phyloP scores from a whole-genome alignment of 164 flowering plant species.

The Nymphaea thermarum region DNA sequence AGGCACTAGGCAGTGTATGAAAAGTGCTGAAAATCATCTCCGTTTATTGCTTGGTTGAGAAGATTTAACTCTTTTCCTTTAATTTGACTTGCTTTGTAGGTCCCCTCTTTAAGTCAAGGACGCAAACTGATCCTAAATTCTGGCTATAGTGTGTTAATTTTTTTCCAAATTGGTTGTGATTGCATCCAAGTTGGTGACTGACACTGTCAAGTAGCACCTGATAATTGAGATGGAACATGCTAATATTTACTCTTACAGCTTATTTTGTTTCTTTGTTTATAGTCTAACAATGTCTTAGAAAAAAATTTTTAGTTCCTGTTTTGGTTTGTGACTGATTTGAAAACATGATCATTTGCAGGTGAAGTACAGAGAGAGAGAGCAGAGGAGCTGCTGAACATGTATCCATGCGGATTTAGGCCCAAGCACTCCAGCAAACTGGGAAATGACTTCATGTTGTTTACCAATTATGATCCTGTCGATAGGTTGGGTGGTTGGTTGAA shows the following conservation, averaged over 20 bases:
- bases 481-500: slow-evolving; percentile 83
- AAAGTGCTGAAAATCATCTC: too few species aligned
- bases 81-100: too few species aligned
- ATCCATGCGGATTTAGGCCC: slow-evolving; percentile 81
- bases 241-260: neutral
- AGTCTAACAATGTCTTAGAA: neutral
- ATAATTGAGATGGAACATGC: neutral
- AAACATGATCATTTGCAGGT: slow-evolving; percentile 28
- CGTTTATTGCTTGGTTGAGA: too few species aligned
- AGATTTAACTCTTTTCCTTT: too few species aligned
- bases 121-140: too few species aligned
- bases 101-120: too few species aligned
- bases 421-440: slow-evolving; percentile 89
- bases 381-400: slow-evolving; percentile 61
- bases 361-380: slow-evolving; percentile 77
- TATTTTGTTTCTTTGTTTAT: neutral
- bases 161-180: too few species aligned
- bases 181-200: too few species aligned
- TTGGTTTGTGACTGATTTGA: neutral
- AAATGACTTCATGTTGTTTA: slow-evolving; percentile 78
- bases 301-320: neutral
- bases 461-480: slow-evolving; percentile 67
- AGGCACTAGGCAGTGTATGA: too few species aligned
- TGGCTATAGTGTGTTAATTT: too few species aligned
- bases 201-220: too few species aligned